A percentile compares a stretch with the other conserved stretches of the same genome.
These are phyloP conservation scores for Trichoderma brevicompactum DNA, from an alignment of 2,329 filamentous ascomycete species.

Conservation along the genomic window DNA sequence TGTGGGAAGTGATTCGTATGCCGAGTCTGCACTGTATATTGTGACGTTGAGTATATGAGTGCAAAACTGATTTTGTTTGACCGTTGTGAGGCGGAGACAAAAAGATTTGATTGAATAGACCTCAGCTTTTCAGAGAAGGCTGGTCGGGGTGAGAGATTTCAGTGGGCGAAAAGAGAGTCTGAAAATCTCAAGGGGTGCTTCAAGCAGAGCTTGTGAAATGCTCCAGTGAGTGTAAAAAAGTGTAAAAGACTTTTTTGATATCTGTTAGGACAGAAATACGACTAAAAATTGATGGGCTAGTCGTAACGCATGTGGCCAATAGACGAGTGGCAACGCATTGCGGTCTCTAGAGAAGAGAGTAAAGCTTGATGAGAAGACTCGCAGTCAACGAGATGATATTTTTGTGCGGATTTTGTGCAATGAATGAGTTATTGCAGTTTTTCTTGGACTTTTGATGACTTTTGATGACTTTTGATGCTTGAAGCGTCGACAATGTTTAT, in stretches of 20 bases:
- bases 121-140: not conserved
- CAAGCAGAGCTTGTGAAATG: not conserved
- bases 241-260: not conserved
- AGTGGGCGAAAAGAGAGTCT: not conserved
- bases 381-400: not conserved
- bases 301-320: not conserved
- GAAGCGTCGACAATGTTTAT: not conserved
- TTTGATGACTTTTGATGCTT: not conserved
- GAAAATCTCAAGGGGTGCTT: not conserved
- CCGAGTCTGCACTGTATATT: no score
- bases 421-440: not conserved
- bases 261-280: not conserved
- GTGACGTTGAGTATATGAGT: no score
- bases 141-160: not conserved
- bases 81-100: no score
- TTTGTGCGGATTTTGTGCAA: slow-evolving; percentile 5
- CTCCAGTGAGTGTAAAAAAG: not conserved
- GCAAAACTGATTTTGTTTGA: no score
- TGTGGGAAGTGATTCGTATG: no score
- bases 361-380: not conserved
- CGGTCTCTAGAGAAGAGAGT: not conserved
- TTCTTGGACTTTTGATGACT: slow-evolving; percentile 11
- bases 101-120: not conserved
- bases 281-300: not conserved
- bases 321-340: not conserved